phyloP scores from a whole-genome alignment of 2,329 filamentous ascomycete species.

The Geosmithia morbida region DNA sequence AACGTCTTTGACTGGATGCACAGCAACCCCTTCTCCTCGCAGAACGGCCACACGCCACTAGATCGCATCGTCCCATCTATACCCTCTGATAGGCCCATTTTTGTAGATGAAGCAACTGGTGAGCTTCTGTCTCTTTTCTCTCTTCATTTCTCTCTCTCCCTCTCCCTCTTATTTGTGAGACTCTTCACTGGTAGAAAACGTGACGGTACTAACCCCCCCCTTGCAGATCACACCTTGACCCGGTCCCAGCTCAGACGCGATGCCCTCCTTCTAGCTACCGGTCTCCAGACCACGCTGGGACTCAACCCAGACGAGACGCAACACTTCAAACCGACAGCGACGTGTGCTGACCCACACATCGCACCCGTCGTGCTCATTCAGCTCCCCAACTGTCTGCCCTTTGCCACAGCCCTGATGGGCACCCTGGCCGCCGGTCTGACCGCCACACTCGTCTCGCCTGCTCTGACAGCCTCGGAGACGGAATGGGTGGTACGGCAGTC shows the following conservation, averaged over 20 bases:
- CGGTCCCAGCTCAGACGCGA: conserved; percentile 17
- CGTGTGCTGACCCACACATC: conserved; percentile 20
- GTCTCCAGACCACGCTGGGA: conserved; percentile 16
- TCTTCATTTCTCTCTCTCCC: too few species aligned
- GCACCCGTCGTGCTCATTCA: conserved; percentile 26
- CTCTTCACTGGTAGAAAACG: too few species aligned
- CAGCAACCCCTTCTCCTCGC: conserved; percentile 18
- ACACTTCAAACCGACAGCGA: conserved; percentile 21
- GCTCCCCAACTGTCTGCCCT: conserved; percentile 25
- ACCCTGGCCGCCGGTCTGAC: conserved; percentile 23
- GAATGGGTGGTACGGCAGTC: conserved; percentile 25
- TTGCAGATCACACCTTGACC: conserved; percentile 17
- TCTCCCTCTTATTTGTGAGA: too few species aligned
- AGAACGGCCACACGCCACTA: conserved; percentile 13
- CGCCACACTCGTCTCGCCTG: conserved; percentile 22
- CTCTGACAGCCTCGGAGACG: conserved; percentile 22
- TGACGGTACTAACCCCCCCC: neutral
- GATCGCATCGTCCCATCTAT: conserved; percentile 16
- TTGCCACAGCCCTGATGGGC: conserved; percentile 19
- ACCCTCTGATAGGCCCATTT: conserved; percentile 17
- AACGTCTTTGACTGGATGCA: conserved; percentile 22
- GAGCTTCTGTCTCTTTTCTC: conserved; percentile 3
- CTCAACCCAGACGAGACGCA: conserved; percentile 18
- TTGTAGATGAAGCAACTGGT: conserved; percentile 24
- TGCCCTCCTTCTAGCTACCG: conserved; percentile 18